Evolutionary conservation across 1,139 yeast species (phyloP), one percentile per base, ranked within the genome.

Genomic region (Pichia inconspicua): DNA sequence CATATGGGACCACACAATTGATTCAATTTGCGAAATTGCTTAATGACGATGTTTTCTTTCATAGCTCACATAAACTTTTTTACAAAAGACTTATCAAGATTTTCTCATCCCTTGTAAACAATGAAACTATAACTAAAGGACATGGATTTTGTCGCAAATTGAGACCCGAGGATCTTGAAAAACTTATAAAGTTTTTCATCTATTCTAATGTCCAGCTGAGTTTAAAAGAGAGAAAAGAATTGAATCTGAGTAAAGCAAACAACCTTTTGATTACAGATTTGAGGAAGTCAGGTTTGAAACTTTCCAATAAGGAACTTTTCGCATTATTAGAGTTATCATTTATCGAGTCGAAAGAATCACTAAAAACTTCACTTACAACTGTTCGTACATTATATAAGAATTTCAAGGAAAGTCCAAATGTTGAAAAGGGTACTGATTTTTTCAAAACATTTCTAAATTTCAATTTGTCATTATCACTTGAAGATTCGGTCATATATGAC

Each of bases 281-380:
- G n/a, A 43, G 36, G 39, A 19, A 30, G 3, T 40, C 47, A 5
- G 38, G 39, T 2, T 19, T 50, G 25, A 50, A 50, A 25, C 22
- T 50, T 6, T 42, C 52, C 4, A 50, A 48, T 34, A 48, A 45
- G 28, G 53, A 50, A 22, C 34, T 50, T 22, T 50, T 50, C 38
- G 22, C 52, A 5, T 22, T 50, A 19, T 36, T 50, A 27, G 47
- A 46, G 17, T 25, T 45, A n/a, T 38, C 51, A 3, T 40, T 43
- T 22, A 40, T 35, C n/a, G 42, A n/a, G 22, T 22, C 40, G 3
- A 32, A 31, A n/a, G 31, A 36, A 35, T 5, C 19, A 22, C 22
- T 4, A 1, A 14, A 37, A 12, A 14, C 22, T 22, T 10, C 14
- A 15, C 11, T 5, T 19, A 11, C 27, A 9, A 37, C 25, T 22